These are phyloP conservation scores for Camelina neglecta DNA, from an alignment of 345 rosid species.

Conservation along the genomic window DNA sequence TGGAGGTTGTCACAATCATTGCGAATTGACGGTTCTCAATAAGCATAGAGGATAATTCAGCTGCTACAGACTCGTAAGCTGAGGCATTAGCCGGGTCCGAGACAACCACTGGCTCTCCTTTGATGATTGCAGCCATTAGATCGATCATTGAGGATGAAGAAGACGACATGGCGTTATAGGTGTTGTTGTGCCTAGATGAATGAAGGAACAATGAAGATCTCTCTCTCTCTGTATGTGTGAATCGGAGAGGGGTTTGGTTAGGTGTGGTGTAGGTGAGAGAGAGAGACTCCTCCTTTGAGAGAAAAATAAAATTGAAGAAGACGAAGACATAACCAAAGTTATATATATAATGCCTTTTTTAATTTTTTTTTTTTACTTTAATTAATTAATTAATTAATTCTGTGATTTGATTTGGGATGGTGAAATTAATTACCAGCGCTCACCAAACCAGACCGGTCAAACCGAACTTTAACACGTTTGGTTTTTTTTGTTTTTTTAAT, in stretches of 20 bases:
- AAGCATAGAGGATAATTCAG: conserved; percentile 60
- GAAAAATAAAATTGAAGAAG: conserved; percentile 20
- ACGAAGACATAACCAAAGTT: background rate
- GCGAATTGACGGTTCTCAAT: conserved; percentile 78
- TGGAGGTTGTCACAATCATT: conserved; percentile 77
- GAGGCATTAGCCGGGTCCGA: conserved; percentile 71
- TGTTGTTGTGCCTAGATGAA: background rate
- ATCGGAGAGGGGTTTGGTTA: conserved; percentile 35
- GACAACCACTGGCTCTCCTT: conserved; percentile 53
- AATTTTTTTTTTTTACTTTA: background rate
- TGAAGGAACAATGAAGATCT: conserved; percentile 41
- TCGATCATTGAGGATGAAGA: conserved; percentile 43
- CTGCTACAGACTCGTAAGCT: conserved; percentile 48
- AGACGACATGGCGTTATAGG: conserved; percentile 34
- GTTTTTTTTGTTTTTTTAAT: background rate
- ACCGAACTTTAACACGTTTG: conserved; percentile 53
- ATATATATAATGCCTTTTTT: background rate
- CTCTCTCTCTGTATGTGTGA: conserved; percentile 19
- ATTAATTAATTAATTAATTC: background rate
- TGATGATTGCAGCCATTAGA: conserved; percentile 81
- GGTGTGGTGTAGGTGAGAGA: conserved; percentile 59
- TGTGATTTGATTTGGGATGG: conserved; percentile 13
- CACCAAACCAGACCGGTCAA: conserved; percentile 73
- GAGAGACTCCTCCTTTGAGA: conserved; percentile 8
- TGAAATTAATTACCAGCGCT: conserved; percentile 52